Evolutionary conservation across 805 yeast species (phyloP), one percentile per base, ranked within the genome.

Genomic region (Pichia heedii): DNA sequence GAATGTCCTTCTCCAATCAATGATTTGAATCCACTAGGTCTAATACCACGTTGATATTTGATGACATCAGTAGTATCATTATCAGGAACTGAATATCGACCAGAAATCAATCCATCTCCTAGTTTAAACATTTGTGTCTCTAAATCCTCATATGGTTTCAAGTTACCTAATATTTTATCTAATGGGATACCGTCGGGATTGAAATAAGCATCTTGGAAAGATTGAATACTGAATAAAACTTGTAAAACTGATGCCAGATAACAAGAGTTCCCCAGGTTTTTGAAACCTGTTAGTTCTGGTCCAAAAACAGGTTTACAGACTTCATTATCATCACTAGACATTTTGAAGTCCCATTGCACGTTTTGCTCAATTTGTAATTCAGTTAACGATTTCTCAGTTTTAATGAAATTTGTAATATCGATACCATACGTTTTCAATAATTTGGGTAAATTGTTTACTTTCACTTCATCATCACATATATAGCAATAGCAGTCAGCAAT

Each of bases 321-420:
- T 37, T 73, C 75, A 32, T 96, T 96, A 47, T 77, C 68, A 1
- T 78, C 75, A 40, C 80, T 79, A 15, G 79, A 79, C 76, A 89
- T 76, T 47, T 79, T 77, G 64, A 93, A 93, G 50, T 90, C 95
- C 96, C 97, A 93, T 52, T 81, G 82, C 63, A 87, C 57, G 60
- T 93, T 93, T 57, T 89, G 97, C 58, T 89, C 97, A 43, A 93
- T 74, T 63, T 93, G 95, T 49, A 93, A 65, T 61, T 93, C 98
- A 2, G 89, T 76, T 54, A 93, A 67, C 24, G 82, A 80, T 65
- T 89, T 90, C 60, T 93, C 99, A 1, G 94, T 87, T 52, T 89
- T 86, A 18, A 67, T 66, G 20, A 66, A 56, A 5, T 70, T 68
- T 2, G 66, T 54, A 37, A 79, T 58, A 58, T 86, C 81, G 47